Evolutionary conservation across 306 rosid genomes (phyloP).

Genomic region (Quercus dentata): DNA sequence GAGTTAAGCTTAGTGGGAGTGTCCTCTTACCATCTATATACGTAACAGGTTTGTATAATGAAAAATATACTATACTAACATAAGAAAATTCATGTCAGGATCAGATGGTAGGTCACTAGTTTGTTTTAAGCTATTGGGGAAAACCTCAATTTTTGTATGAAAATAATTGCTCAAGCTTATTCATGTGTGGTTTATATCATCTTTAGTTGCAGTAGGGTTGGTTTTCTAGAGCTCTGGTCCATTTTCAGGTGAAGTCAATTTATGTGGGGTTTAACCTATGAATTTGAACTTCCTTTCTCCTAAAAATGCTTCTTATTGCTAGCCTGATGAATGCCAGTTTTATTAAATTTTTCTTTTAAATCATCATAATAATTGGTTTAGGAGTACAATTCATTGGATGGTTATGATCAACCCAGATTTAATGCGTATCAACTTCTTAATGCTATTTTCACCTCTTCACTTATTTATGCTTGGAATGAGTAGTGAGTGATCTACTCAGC

Average conservation of each 20-base stretch:
- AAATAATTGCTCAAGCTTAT: not conserved
- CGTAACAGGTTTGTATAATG: slow-evolving; percentile 67
- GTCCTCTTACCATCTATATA: slow-evolving; percentile 60
- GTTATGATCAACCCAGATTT: not conserved
- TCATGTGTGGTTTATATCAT: not conserved
- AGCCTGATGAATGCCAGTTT: not conserved
- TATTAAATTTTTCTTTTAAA: not conserved
- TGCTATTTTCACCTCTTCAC: not conserved
- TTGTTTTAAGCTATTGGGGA: not conserved
- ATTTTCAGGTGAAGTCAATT: not conserved
- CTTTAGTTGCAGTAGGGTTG: slow-evolving; percentile 6
- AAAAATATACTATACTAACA: not conserved
- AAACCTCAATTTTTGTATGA: not conserved
- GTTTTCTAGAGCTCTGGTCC: not conserved
- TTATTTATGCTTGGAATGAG: not conserved
- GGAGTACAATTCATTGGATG: not conserved
- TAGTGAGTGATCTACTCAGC: not conserved
- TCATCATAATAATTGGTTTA: not conserved
- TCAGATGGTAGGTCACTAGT: not conserved
- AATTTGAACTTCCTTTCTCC: not conserved
- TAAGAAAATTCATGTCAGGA: slow-evolving; percentile 2
- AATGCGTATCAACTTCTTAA: not conserved
- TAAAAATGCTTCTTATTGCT: not conserved
- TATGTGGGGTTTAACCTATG: not conserved
- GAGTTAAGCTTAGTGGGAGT: slow-evolving; percentile 78